Percentiles rank a stretch among this genome's conserved stretches.
phyloP scores from a whole-genome alignment of 2,329 filamentous ascomycete genomes.

The Niveomyces coronatus region DNA sequence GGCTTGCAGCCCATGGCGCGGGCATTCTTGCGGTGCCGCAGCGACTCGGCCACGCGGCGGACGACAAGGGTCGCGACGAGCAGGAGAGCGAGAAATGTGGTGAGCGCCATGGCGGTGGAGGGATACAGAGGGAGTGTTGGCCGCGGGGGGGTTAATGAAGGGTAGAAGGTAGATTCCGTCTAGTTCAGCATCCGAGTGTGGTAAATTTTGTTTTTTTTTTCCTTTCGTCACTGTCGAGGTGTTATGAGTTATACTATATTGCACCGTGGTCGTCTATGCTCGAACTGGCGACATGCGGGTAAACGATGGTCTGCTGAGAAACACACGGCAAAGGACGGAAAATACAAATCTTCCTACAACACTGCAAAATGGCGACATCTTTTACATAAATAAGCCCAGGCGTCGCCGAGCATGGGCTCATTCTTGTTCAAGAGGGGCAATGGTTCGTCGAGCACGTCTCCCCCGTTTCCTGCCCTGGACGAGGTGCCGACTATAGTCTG shows the following conservation, averaged over 20 bases:
- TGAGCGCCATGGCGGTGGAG: constrained; percentile 4
- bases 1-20: constrained; percentile 14
- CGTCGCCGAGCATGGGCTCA: constrained; percentile 1
- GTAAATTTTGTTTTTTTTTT: not conserved
- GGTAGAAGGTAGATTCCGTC: not conserved
- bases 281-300: not conserved
- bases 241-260: too few species aligned
- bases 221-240: too few species aligned
- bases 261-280: constrained; percentile 4
- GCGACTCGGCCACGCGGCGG: constrained; percentile 3
- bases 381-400: constrained; percentile 7
- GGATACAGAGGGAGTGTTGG: not conserved
- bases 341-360: not conserved
- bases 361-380: constrained; percentile 5
- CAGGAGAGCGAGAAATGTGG: constrained; percentile 4
- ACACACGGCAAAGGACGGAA: not conserved
- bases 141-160: not conserved
- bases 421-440: constrained; percentile 5
- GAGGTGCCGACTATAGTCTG: constrained; percentile 8
- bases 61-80: constrained; percentile 6
- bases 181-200: not conserved
- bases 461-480: not conserved
- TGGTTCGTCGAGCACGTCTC: constrained; percentile 3
- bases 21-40: constrained; percentile 8
- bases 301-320: not conserved